Evolutionary conservation across 2,329 filamentous ascomycete genomes (phyloP), one percentile per base, ranked within the genome.

Genomic region (Botryotinia globosa): DNA sequence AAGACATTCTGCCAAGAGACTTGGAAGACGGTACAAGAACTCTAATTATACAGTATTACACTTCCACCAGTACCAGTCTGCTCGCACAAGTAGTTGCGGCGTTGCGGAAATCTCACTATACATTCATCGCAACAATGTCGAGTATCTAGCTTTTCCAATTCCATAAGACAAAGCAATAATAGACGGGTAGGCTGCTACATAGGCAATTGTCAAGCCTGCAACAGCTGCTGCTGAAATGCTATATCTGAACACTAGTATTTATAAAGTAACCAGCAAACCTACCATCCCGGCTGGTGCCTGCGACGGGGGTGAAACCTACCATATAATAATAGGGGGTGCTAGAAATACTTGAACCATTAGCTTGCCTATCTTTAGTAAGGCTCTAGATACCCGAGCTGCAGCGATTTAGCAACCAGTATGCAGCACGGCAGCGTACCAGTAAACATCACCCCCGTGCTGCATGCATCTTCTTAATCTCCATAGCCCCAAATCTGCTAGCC

Each of bases 241-340:
- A 1, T 51, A n/a, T n/a, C 25, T 51, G 25, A 51, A 16, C 12
- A 51, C 4, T 51, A 16, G 10, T n/a, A n/a, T n/a, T 25, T 51
- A n/a, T 12, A 14, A n/a, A n/a, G 4, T 14, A n/a, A 54, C 10
- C 12, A 16, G 2, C 25, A 54, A 0, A n/a, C 16, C 0, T 16
- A n/a, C 5, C 48, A 54, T n/a, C 7, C 12, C 48, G 0, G 48
- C 48, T n/a, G 48, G 25, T n/a, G 12, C 25, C 48, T 4, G 12
- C 3, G n/a, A 54, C 25, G 5, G 0, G 0, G 0, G 25, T 1
- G 25, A 54, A 16, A n/a, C 25, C 0, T 54, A 54, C 5, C 2
- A 54, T n/a, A 12, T 16, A n/a, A n/a, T 54, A 54, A 14, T 7
- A 54, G 12, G n/a, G 4, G n/a, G 16, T 29, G 4, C 14, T 18